Percentiles rank a stretch among this genome's conserved stretches.
Conservation (phyloP, 192 early-diverging fungal species). For the Gorgonomyces haynaldii region DNA sequence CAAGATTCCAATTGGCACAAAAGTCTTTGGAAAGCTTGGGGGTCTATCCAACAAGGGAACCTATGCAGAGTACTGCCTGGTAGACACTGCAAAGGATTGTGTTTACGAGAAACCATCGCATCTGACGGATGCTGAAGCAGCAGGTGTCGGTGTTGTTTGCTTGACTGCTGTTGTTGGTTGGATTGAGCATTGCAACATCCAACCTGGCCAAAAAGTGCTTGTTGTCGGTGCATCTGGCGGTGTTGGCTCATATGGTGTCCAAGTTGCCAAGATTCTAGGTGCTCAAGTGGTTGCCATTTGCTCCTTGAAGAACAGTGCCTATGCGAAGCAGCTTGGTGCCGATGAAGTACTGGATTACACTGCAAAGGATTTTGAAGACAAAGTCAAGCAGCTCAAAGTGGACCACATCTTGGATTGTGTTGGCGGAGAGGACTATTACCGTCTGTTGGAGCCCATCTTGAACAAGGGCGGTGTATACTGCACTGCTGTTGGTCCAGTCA, state of each 20-base stretch:
- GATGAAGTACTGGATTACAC: conserved; percentile 49
- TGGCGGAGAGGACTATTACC: conserved; percentile 15
- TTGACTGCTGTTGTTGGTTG: conserved; percentile 14
- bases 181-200: conserved; percentile 6
- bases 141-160: conserved; percentile 12
- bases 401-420: conserved; percentile 16
- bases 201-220: conserved; percentile 11
- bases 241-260: conserved; percentile 6
- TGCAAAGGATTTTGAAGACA: conserved; percentile 12
- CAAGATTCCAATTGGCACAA: conserved; percentile 6
- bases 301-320: conserved; percentile 30
- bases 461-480: conserved; percentile 11
- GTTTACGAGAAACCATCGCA: conserved; percentile 2
- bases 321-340: conserved; percentile 39
- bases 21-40: conserved; percentile 13
- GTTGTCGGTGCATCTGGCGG: conserved; percentile 19
- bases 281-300: conserved; percentile 45
- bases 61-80: conserved; percentile 12
- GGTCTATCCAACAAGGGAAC: conserved; percentile 5
- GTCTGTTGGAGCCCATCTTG: conserved; percentile 8
- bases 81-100: conserved; percentile 1
- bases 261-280: conserved; percentile 27
- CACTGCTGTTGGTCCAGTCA: conserved; percentile 8
- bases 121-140: conserved; percentile 6
- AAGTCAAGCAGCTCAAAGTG: neutral